phyloP scores from a whole-genome alignment of 1,139 yeast genomes.

The Hemisphaericaspora xylanilytica region DNA sequence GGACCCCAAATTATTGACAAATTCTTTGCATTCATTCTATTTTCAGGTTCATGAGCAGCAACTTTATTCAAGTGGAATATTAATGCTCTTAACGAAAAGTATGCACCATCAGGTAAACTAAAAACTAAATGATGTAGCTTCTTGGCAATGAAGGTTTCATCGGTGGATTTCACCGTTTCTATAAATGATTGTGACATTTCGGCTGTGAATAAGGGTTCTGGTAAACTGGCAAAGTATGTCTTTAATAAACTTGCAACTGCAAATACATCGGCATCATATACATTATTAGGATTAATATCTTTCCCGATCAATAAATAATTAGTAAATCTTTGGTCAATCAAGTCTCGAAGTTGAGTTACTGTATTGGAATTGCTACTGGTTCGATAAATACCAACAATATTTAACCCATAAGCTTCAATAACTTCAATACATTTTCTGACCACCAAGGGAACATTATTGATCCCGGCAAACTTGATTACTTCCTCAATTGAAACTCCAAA shows the following conservation, averaged over 20 bases:
- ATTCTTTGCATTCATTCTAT: constrained; percentile 79
- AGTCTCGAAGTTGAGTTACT: constrained; percentile 67
- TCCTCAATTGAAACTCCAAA: constrained; percentile 82
- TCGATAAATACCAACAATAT: constrained; percentile 86
- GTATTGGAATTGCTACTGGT: constrained; percentile 77
- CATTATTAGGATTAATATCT: constrained; percentile 44
- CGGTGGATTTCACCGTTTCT: constrained; percentile 65
- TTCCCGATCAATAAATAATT: constrained; percentile 49
- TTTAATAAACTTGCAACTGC: constrained; percentile 71
- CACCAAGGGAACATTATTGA: constrained; percentile 87
- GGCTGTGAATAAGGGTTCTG: constrained; percentile 65
- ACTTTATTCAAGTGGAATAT: constrained; percentile 82
- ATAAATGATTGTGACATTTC: constrained; percentile 58
- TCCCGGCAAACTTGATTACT: constrained; percentile 71
- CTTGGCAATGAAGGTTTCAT: constrained; percentile 57
- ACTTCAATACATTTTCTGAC: constrained; percentile 87
- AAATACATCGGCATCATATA: constrained; percentile 67
- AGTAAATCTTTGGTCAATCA: constrained; percentile 77
- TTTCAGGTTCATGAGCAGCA: constrained; percentile 57
- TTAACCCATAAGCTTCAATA: constrained; percentile 78
- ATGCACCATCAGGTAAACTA: constrained; percentile 90
- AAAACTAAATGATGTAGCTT: constrained; percentile 84
- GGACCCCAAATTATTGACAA: constrained; percentile 95
- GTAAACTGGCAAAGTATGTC: constrained; percentile 63
- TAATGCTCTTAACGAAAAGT: constrained; percentile 82